These are phyloP conservation scores for Eragrostis tef DNA, from an alignment of 202 grass and related monocot genomes.

Conservation along the genomic window DNA sequence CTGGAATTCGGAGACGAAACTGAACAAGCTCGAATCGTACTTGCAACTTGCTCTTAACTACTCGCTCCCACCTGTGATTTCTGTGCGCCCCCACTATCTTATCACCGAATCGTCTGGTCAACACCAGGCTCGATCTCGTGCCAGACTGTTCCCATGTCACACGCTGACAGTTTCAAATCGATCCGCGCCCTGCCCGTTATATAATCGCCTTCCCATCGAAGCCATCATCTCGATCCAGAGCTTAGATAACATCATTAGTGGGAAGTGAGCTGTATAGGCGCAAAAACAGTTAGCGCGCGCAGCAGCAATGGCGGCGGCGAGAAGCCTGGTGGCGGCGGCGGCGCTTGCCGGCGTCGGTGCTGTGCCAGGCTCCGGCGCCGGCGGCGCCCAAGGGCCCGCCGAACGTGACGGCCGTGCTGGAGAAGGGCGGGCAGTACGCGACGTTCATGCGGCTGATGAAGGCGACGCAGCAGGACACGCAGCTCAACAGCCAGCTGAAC, in stretches of 20 bases:
- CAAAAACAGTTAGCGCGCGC: too few species aligned
- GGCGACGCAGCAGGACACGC: slow-evolving; percentile 67
- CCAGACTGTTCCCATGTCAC: slow-evolving; percentile 37
- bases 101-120: slow-evolving; percentile 42
- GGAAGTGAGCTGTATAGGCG: neutral
- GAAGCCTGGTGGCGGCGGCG: neutral
- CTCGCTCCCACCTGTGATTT: slow-evolving; percentile 9
- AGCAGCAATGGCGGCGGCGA: slow-evolving; percentile 17
- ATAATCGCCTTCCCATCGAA: slow-evolving; percentile 24
- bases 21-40: slow-evolving; percentile 26
- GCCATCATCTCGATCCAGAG: neutral
- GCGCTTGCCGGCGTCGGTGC: neutral
- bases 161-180: slow-evolving; percentile 27
- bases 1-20: neutral
- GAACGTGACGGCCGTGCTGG: slow-evolving; percentile 72
- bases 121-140: neutral
- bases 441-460: slow-evolving; percentile 71
- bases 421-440: slow-evolving; percentile 57
- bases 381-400: slow-evolving; percentile 20
- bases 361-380: slow-evolving; percentile 29
- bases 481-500: slow-evolving; percentile 76
- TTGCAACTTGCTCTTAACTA: slow-evolving; percentile 4
- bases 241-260: neutral
- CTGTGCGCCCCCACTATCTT: slow-evolving; percentile 9
- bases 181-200: neutral